Base-by-base conservation (phyloP, 441 rosid species). In the Populus hybrid region DNA sequence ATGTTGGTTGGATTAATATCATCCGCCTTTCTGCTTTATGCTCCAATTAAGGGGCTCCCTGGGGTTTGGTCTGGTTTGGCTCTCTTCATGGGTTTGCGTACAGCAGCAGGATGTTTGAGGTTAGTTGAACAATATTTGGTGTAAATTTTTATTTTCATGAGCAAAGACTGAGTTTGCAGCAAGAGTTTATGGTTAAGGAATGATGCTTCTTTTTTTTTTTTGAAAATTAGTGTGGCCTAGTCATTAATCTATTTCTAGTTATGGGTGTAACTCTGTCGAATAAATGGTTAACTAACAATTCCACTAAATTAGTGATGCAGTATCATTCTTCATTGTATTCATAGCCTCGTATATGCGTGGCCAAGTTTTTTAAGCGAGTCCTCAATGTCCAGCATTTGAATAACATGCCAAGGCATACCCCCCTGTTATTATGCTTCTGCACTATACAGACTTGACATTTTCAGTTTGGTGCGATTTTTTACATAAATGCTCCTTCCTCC, bases 1-100 rank as follows among this genome's bases (percentile, higher is more conserved):
- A 94, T 96, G 89, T 71, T 90, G 87, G 91, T 90, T 82, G 93
- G 95, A 74, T 93, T 84, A 21, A 74, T 89, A 70, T 91, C 91
- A 71, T 91, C 94, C 14, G 82, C 83, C 53, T 87, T 89, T 83
- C 83, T 95, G 86, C 87, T 91, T 32, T 90, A 79, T 81, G 90
- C 86, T 30, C 88, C 78, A 75, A 76, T 78, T 70, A 42, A 79
- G 72, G 98, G 98, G 72, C 88, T 93, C 76, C 87, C 77, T 19
- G 98, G 98, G 76, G 93, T 95, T 82, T 95, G 98, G 98, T 73
- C 85, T 73, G 98, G 98, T 74, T 83, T 94, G 88, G 78, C 94
- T 74, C 89, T 94, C 78, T 88, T 94, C 79, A 94, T 93, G 97
- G 92, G 91, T 40, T 73, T 93, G 86, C 88, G 98, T 32, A 86